phyloP scores from a whole-genome alignment of 352 stramenopile species.

The Globisporangium polare region DNA sequence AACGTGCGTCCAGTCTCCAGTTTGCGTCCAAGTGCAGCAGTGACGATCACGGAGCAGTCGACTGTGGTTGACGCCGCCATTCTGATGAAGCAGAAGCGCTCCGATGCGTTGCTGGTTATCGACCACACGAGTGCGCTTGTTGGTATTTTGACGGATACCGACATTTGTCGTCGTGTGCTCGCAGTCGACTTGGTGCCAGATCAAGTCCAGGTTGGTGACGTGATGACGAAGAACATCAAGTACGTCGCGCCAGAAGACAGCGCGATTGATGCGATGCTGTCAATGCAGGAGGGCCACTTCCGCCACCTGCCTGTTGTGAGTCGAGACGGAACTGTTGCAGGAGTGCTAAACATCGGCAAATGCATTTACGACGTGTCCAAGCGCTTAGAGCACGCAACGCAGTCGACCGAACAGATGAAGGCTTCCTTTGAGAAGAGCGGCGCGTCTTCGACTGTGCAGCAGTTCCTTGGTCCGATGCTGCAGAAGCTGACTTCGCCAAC shows the following conservation, averaged over 20 bases:
- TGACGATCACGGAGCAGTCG: conserved; percentile 67
- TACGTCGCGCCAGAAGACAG: conserved; percentile 93
- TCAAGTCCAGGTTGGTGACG: conserved; percentile 63
- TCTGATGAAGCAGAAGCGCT: conserved; percentile 91
- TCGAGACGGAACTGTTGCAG: conserved; percentile 83
- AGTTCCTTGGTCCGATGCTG: conserved; percentile 77
- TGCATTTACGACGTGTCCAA: conserved; percentile 98
- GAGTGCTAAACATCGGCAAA: conserved; percentile 97
- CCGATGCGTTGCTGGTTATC: conserved; percentile 92
- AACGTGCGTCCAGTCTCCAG: conserved; percentile 82
- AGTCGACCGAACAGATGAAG: conserved; percentile 83
- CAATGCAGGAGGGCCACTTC: conserved; percentile 98
- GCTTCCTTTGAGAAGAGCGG: conserved; percentile 74
- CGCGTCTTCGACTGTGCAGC: conserved; percentile 68
- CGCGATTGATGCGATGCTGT: conserved; percentile 95
- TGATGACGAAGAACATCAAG: conserved; percentile 97
- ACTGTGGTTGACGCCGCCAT: conserved; percentile 88
- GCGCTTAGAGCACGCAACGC: conserved; percentile 91
- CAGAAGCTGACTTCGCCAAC: conserved; percentile 80
- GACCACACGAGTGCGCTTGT: conserved; percentile 79
- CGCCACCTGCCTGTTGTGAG: conserved; percentile 94
- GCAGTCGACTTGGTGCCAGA: conserved; percentile 79
- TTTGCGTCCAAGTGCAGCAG: conserved; percentile 63
- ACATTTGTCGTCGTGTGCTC: conserved; percentile 93
- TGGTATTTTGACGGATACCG: conserved; percentile 96